Evolutionary conservation across 305 asterid species (phyloP), one percentile per base, ranked within the genome.

Genomic region (Fraxinus platypoda): DNA sequence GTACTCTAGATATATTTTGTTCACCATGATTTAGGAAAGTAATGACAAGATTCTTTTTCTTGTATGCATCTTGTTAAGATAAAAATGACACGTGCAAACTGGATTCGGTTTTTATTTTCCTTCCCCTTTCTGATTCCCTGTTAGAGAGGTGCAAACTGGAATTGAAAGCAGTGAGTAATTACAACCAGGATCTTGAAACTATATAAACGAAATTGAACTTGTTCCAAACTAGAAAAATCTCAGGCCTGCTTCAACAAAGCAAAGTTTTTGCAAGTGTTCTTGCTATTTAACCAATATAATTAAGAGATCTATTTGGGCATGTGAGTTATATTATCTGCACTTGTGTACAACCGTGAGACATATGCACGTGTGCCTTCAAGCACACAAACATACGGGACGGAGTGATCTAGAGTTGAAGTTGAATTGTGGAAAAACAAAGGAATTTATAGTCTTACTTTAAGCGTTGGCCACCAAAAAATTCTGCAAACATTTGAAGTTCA

Each of bases 401-500:
- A 17, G 76, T 15, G 38, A 70, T 70, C 41, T 74, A 28, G 38
- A 77, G 78, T 82, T 80, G 66, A 76, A 59, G 84, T 41, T 15
- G 75, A 54, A 75, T 21, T 8, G 68, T 59, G 38, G 38, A 72
- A 37, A 82, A 81, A 72, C 49, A 78, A 68, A 41, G 72, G 83
- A 23, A 21, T 31, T 78, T 6, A 59, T 0, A 52, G 75, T 46
- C 95, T 93, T 90, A 95, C 98, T 88, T 90, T 31, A 95, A 86
- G 82, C 93, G 97, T 77, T 80, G 90, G 75, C 94, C 92, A 74
- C 97, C 97, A 87, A 95, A 95, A 76, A 79, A 82, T 81, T 92
- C 97, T 19, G 98, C 92, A 90, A 95, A 93, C 90, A 87, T 86
- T 87, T 88, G 97, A 91, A 95, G 98, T 84, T 92, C 94, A 17